Evolutionary conservation across 805 yeast species (phyloP).

Genomic region (Sugiyamaella americana): DNA sequence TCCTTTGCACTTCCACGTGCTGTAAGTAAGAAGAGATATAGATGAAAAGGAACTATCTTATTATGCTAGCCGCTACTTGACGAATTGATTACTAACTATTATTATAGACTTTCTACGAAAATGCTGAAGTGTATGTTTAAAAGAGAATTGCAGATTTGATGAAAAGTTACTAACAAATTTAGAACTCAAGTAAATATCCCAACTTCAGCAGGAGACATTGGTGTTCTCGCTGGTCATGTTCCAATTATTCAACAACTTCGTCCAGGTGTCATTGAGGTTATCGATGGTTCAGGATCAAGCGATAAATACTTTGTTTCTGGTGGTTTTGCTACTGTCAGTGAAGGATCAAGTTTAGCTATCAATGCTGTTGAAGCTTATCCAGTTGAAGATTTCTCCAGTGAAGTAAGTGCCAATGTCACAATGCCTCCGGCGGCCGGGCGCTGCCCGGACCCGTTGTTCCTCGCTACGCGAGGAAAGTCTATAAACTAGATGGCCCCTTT

Average conservation of each 20-base stretch:
- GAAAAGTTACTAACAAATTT: no score
- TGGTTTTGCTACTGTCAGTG: constrained; percentile 94
- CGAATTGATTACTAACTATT: neutral
- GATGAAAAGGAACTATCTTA: constrained; percentile 16
- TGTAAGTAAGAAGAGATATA: constrained; percentile 36
- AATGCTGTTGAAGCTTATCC: constrained; percentile 95
- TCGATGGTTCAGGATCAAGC: constrained; percentile 66
- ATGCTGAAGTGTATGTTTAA: constrained; percentile 30
- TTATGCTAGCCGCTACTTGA: no score
- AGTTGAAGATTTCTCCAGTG: constrained; percentile 76
- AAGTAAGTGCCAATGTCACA: constrained; percentile 25
- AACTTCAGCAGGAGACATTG: constrained; percentile 91
- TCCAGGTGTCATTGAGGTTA: constrained; percentile 92
- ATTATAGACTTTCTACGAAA: constrained; percentile 28
- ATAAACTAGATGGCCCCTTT: no score
- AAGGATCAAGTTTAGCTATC: constrained; percentile 83
- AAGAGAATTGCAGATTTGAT: no score
- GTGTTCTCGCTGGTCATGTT: constrained; percentile 96
- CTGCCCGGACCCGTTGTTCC: no score
- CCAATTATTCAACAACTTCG: constrained; percentile 93
- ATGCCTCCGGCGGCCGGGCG: no score
- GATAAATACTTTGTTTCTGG: constrained; percentile 88
- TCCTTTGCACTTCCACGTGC: constrained; percentile 89
- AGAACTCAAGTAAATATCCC: constrained; percentile 87
- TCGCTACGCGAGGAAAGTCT: no score